These are phyloP conservation scores for Taiwanofungus camphoratus DNA, from an alignment of 1,284 basidiomycete species.

Conservation along the genomic window DNA sequence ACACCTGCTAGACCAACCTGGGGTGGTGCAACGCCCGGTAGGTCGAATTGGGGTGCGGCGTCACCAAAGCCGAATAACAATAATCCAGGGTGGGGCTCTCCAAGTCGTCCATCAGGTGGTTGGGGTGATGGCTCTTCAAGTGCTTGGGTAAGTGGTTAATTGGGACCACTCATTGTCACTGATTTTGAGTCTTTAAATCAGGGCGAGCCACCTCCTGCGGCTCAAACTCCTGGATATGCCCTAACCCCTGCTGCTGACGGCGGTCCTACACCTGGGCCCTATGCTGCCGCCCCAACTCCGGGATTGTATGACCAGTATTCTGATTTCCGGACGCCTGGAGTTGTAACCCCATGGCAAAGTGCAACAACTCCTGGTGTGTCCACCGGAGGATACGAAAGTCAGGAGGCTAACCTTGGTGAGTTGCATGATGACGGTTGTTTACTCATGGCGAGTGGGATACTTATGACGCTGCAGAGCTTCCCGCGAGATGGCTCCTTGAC, in stretches of 20 bases:
- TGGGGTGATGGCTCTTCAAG: slow-evolving; percentile 12
- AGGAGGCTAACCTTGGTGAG: slow-evolving; percentile 13
- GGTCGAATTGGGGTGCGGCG: slow-evolving; percentile 12
- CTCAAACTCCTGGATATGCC: slow-evolving; percentile 13
- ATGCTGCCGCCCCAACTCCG: slow-evolving; percentile 38
- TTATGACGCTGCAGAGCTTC: slow-evolving; percentile 21
- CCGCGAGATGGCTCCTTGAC: slow-evolving; percentile 42
- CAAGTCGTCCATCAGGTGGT: not conserved
- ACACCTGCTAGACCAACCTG: slow-evolving; percentile 43
- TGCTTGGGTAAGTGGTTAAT: slow-evolving; percentile 18
- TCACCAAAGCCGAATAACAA: slow-evolving; percentile 6
- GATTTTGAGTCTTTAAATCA: slow-evolving; percentile 4
- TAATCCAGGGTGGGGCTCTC: slow-evolving; percentile 10
- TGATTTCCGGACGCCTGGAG: slow-evolving; percentile 25
- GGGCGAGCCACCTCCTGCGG: slow-evolving; percentile 8
- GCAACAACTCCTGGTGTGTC: slow-evolving; percentile 22
- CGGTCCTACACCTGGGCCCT: slow-evolving; percentile 11
- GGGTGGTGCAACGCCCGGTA: slow-evolving; percentile 30
- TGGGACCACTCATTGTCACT: not conserved
- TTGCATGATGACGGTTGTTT: slow-evolving; percentile 4
- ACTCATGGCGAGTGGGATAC: slow-evolving; percentile 6
- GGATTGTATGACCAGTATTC: slow-evolving; percentile 24
- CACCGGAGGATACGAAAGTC: slow-evolving; percentile 3
- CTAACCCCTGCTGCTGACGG: slow-evolving; percentile 10
- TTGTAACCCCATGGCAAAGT: slow-evolving; percentile 6